Base-by-base conservation (phyloP, 257 asterid species). In the Solanum chiquidenum region DNA sequence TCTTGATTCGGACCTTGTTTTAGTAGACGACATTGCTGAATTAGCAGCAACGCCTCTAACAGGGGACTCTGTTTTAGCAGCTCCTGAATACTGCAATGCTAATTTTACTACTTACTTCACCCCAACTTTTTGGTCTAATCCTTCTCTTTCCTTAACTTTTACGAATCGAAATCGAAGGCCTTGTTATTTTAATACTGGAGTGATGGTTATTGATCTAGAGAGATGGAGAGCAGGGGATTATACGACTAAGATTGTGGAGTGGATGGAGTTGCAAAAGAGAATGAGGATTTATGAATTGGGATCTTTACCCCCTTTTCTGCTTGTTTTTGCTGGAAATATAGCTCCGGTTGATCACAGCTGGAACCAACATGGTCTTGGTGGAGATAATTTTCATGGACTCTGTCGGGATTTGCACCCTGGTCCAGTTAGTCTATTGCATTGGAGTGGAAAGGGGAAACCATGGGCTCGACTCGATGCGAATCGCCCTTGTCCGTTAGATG, bases 361-460 rank as follows among this genome's bases (percentile, higher is more conserved):
- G 99, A 96, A 96, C 85, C 99, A 96, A 90, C 99, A 96, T 88
- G 99, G 98, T 13, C 97, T 96, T 34, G 99, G 99, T 5, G 99
- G 99, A 0, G 99, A 96, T 71, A 96, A 96, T 38, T 95, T 92
- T 88, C 90, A 93, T 79, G 99, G 98, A 1, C 95, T 95, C 0
- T 97, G 99, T 91, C 89, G 99, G 42, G 93, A 92, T 88, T 86
- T 97, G 88, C 99, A 97, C 34, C 98, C 96, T 3, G 99, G 99
- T 0, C 99, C 98, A 44, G 99, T 97, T 8, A 95, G 98, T 55
- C 90, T 97, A 0, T 69, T 97, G 95, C 99, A 97, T 88, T 97
- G 99, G 99, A 95, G 98, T 46, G 99, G 99, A 3, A 97, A 97
- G 83, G 99, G 98, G 1, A 97, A 97, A 38, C 99, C 99, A 5